Conservation (phyloP, 2,329 filamentous ascomycete genomes). For the Penicillium griseofulvum region DNA sequence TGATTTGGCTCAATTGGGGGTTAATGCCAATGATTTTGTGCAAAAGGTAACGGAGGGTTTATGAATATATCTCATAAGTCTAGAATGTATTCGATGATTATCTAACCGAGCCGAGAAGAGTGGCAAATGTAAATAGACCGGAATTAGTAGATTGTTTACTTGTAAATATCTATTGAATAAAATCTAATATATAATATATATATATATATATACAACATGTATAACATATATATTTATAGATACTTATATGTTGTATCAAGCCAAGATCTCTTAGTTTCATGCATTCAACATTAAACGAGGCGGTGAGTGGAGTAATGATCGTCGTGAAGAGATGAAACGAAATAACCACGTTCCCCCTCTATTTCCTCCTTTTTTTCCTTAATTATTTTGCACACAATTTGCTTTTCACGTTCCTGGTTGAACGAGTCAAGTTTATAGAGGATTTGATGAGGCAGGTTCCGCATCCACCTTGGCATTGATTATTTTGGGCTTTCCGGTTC, state of each 20-base stretch:
- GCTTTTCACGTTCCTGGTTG: slow-evolving; percentile 6
- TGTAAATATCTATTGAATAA: not conserved
- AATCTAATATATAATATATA: not conserved
- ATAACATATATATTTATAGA: not conserved
- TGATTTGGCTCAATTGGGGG: slow-evolving; percentile 43
- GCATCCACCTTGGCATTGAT: slow-evolving; percentile 4
- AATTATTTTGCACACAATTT: not conserved
- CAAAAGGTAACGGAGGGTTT: slow-evolving; percentile 42
- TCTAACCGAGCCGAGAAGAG: not conserved
- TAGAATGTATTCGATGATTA: not conserved
- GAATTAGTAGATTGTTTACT: slow-evolving; percentile 3
- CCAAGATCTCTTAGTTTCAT: not conserved
- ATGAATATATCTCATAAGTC: not conserved
- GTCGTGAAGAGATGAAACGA: slow-evolving; percentile 17
- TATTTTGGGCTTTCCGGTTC: not conserved
- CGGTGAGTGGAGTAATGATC: slow-evolving; percentile 12
- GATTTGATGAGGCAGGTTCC: slow-evolving; percentile 8
- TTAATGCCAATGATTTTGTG: slow-evolving; percentile 46
- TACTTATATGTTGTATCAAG: not conserved
- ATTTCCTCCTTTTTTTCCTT: slow-evolving; percentile 2
- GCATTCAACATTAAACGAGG: slow-evolving; percentile 6
- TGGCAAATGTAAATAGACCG: slow-evolving; percentile 1
- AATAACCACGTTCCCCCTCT: slow-evolving; percentile 16
- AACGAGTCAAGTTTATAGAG: slow-evolving; percentile 2
- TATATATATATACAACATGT: not conserved